Conservation (phyloP, 192 early-diverging fungal genomes). For the Backusella sp. region DNA sequence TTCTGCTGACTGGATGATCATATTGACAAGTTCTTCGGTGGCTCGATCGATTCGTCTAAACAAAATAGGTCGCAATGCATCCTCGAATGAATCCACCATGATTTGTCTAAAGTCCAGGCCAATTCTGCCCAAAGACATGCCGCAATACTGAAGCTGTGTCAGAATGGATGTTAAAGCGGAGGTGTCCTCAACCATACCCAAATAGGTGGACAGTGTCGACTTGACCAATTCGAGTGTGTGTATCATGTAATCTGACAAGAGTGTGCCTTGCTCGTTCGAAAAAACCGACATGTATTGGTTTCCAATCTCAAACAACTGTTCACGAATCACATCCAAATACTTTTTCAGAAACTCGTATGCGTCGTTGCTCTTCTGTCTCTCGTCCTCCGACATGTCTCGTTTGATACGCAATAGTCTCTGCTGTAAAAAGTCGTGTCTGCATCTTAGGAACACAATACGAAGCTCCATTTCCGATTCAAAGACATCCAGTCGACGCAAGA, state of each 20-base stretch:
- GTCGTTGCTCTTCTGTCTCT: slow-evolving; percentile 19
- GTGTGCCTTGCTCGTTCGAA: slow-evolving; percentile 34
- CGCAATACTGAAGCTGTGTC: slow-evolving; percentile 81
- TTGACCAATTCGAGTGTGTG: slow-evolving; percentile 46
- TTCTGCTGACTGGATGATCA: slow-evolving; percentile 36
- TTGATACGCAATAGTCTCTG: slow-evolving; percentile 49
- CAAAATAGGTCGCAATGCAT: slow-evolving; percentile 56
- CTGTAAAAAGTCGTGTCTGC: slow-evolving; percentile 61
- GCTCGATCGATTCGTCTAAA: slow-evolving; percentile 47
- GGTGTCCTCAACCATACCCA: slow-evolving; percentile 60
- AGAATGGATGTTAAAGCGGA: slow-evolving; percentile 58
- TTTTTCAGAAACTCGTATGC: slow-evolving; percentile 68
- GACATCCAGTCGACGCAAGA: slow-evolving; percentile 69
- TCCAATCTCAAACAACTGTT: slow-evolving; percentile 79
- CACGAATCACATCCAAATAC: slow-evolving; percentile 77
- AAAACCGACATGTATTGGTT: slow-evolving; percentile 82
- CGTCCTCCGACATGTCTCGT: slow-evolving; percentile 2
- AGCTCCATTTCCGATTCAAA: slow-evolving; percentile 66
- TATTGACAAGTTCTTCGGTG: slow-evolving; percentile 43
- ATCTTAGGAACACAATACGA: slow-evolving; percentile 71
- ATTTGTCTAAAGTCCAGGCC: slow-evolving; percentile 74
- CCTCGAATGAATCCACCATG: slow-evolving; percentile 59
- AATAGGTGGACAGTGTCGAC: slow-evolving; percentile 39
- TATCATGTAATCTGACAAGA: slow-evolving; percentile 67
- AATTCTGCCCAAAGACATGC: slow-evolving; percentile 74